Conservation (phyloP, 2,329 filamentous ascomycete species). For the Exophiala aquamarina region DNA sequence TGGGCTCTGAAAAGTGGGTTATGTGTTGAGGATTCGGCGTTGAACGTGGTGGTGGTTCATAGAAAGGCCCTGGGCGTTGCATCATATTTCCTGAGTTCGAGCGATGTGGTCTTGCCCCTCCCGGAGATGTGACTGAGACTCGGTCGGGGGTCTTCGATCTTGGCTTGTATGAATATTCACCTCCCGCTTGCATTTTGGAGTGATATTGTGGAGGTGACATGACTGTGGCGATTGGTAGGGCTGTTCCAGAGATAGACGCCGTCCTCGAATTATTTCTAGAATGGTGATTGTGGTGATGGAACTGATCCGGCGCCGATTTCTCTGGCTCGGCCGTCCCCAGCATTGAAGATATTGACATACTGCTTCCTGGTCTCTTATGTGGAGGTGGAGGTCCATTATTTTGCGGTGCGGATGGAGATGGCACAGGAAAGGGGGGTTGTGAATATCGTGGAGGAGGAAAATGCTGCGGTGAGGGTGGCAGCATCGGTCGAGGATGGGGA, state of each 20-base stretch:
- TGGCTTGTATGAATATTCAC: slow-evolving; percentile 64
- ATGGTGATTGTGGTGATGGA: slow-evolving; percentile 34
- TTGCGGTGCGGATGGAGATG: slow-evolving; percentile 8
- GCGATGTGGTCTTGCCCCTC: slow-evolving; percentile 35
- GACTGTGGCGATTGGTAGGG: slow-evolving; percentile 35
- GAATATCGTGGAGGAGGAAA: slow-evolving; percentile 21
- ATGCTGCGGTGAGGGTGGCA: slow-evolving; percentile 25
- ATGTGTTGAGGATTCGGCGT: slow-evolving; percentile 4
- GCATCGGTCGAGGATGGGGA: slow-evolving; percentile 21
- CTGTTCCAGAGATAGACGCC: slow-evolving; percentile 34
- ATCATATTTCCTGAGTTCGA: slow-evolving; percentile 28
- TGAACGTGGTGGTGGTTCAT: slow-evolving; percentile 14
- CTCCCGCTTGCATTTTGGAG: slow-evolving; percentile 42
- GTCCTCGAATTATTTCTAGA: slow-evolving; percentile 34
- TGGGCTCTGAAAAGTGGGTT: slow-evolving; percentile 13
- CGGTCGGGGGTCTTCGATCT: slow-evolving; percentile 71
- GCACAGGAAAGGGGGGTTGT: slow-evolving; percentile 18
- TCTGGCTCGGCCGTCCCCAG: slow-evolving; percentile 56
- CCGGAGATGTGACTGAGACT: slow-evolving; percentile 35
- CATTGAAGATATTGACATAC: slow-evolving; percentile 75
- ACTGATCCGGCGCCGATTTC: slow-evolving; percentile 45
- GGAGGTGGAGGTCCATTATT: slow-evolving; percentile 16
- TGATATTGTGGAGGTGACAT: slow-evolving; percentile 46
- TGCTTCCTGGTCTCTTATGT: slow-evolving; percentile 53
- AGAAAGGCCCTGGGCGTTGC: slow-evolving; percentile 22